phyloP scores from a whole-genome alignment of 306 rosid genomes.

The Vicia villosa region DNA sequence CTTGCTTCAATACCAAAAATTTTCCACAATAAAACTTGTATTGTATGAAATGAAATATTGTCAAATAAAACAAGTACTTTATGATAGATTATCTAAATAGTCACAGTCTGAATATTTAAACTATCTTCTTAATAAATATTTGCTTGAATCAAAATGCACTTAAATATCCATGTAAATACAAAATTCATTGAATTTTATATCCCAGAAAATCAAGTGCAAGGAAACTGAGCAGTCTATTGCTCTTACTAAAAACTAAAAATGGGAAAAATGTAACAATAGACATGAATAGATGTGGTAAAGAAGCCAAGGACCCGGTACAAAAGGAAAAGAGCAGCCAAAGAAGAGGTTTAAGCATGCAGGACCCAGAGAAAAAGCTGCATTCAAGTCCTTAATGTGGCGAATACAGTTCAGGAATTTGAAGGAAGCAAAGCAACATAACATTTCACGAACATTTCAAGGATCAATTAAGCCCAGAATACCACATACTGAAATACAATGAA shows the following conservation, averaged over 20 bases:
- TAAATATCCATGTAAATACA: neutral
- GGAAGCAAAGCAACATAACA: conserved; percentile 20
- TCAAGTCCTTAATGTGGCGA: conserved; percentile 17
- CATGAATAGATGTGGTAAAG: conserved; percentile 15
- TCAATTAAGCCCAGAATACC: conserved; percentile 10
- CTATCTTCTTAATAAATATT: conserved; percentile 5
- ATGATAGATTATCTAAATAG: conserved; percentile 21
- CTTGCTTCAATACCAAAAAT: conserved; percentile 5
- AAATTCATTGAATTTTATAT: conserved; percentile 5
- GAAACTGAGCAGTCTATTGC: neutral
- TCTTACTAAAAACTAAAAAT: conserved; percentile 15
- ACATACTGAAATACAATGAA: conserved; percentile 2
- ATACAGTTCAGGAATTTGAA: conserved; percentile 20
- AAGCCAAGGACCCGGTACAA: neutral
- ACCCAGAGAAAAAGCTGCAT: conserved; percentile 17
- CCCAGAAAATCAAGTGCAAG: conserved; percentile 6
- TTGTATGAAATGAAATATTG: neutral
- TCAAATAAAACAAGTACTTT: neutral
- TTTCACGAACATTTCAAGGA: conserved; percentile 6
- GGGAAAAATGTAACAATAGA: neutral
- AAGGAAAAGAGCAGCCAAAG: conserved; percentile 2
- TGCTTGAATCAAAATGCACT: conserved; percentile 9
- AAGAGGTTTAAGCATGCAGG: conserved; percentile 3
- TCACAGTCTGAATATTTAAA: conserved; percentile 6
- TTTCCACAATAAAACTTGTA: neutral